A percentile compares a stretch with the other conserved stretches of the same genome.
Conservation (phyloP, 1,284 basidiomycete species). For the Cryptococcus sp. region DNA sequence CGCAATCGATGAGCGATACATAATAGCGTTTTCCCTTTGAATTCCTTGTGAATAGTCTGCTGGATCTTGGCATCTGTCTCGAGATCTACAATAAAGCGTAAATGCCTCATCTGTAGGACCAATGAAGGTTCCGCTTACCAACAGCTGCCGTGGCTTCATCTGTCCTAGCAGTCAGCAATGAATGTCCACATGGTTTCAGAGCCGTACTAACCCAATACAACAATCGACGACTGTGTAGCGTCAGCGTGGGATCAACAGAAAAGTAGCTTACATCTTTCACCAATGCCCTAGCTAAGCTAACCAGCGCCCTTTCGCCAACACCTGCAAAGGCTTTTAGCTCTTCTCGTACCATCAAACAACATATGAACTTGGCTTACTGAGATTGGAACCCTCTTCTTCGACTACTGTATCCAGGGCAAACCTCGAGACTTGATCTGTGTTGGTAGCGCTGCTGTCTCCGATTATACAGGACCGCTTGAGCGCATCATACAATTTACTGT, state of each 20-base stretch:
- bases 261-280: slow-evolving; percentile 57
- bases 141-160: slow-evolving; percentile 57
- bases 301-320: slow-evolving; percentile 64
- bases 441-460: slow-evolving; percentile 2
- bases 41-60: slow-evolving; percentile 65
- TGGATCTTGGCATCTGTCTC: slow-evolving; percentile 72
- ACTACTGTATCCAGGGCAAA: slow-evolving; percentile 63
- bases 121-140: slow-evolving; percentile 16
- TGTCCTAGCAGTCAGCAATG: slow-evolving; percentile 29
- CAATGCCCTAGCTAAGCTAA: slow-evolving; percentile 67
- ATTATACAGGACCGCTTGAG: slow-evolving; percentile 72
- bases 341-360: background rate
- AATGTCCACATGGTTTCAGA: background rate
- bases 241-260: slow-evolving; percentile 31
- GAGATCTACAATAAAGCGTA: slow-evolving; percentile 58
- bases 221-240: slow-evolving; percentile 35
- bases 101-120: background rate
- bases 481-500: slow-evolving; percentile 74
- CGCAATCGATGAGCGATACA: slow-evolving; percentile 64
- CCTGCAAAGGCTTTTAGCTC: slow-evolving; percentile 15
- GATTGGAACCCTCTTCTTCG: slow-evolving; percentile 66
- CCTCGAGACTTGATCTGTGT: slow-evolving; percentile 1
- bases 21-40: slow-evolving; percentile 61
- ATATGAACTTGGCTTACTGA: slow-evolving; percentile 45
- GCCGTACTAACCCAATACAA: slow-evolving; percentile 24